Percentiles rank a stretch among this genome's conserved stretches.
Evolutionary conservation across 805 yeast species (phyloP).

Genomic region (Kuraishia piskuri): DNA sequence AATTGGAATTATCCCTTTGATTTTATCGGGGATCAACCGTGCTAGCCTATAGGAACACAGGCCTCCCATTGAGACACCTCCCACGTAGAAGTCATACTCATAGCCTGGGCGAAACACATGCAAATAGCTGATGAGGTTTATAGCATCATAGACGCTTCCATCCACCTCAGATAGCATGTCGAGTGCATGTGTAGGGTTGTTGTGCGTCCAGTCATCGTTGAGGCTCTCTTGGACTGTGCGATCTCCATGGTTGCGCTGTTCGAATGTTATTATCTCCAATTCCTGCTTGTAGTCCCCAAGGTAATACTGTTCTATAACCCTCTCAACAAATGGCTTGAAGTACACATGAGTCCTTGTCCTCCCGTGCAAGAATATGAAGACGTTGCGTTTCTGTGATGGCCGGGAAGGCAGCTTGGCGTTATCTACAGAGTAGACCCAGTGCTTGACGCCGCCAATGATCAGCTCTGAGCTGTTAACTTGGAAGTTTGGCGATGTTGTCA

Average conservation of each 20-base stretch:
- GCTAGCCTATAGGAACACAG: slow-evolving; percentile 43
- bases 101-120: slow-evolving; percentile 26
- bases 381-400: slow-evolving; percentile 20
- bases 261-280: slow-evolving; percentile 41
- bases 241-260: slow-evolving; percentile 48
- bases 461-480: background rate
- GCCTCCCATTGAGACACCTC: slow-evolving; percentile 51
- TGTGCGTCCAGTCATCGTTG: slow-evolving; percentile 37
- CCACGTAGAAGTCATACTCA: slow-evolving; percentile 27
- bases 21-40: slow-evolving; percentile 25
- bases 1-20: slow-evolving; percentile 36
- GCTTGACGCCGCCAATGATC: slow-evolving; percentile 35
- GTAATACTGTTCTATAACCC: slow-evolving; percentile 22
- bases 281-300: slow-evolving; percentile 9
- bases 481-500: background rate
- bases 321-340: slow-evolving; percentile 31
- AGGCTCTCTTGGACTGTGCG: slow-evolving; percentile 25
- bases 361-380: slow-evolving; percentile 38
- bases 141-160: slow-evolving; percentile 36
- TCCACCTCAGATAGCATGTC: slow-evolving; percentile 42
- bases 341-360: slow-evolving; percentile 29
- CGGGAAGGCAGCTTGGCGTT: slow-evolving; percentile 16
- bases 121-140: slow-evolving; percentile 32
- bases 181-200: slow-evolving; percentile 39
- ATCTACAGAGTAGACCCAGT: slow-evolving; percentile 33